A percentile compares a stretch with the other conserved stretches of the same genome.
Conservation (phyloP, 2,329 filamentous ascomycete genomes). For the Fusarium sp. region DNA sequence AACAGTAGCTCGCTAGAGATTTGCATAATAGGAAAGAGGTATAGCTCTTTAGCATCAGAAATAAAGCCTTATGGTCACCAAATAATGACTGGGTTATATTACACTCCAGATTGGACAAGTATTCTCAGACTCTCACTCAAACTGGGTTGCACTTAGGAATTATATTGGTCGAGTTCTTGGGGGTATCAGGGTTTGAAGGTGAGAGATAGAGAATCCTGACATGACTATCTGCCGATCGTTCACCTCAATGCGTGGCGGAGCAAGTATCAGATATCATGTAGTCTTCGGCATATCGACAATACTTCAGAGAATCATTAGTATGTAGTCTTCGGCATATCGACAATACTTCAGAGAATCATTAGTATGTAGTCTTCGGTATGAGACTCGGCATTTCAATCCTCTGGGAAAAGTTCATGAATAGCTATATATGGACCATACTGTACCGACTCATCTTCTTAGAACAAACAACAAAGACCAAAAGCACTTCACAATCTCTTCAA, state of each 20-base stretch:
- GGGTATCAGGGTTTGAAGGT: fast-evolving
- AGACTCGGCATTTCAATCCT: background rate
- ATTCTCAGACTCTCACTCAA: too few species aligned
- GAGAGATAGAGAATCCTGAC: background rate
- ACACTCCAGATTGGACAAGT: too few species aligned
- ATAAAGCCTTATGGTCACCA: too few species aligned
- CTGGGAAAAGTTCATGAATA: fast-evolving
- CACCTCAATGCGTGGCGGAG: fast-evolving
- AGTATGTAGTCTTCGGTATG: background rate
- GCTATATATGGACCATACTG: background rate
- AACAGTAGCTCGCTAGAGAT: too few species aligned
- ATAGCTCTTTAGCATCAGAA: too few species aligned
- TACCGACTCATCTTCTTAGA: background rate
- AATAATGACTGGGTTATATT: too few species aligned
- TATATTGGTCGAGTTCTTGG: background rate
- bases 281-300: background rate
- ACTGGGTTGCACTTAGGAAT: background rate
- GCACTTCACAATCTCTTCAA: fast-evolving
- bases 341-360: too few species aligned
- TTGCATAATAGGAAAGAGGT: too few species aligned
- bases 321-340: background rate
- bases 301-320: too few species aligned
- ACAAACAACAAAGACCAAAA: background rate
- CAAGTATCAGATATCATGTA: background rate
- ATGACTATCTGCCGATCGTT: background rate